A percentile compares a stretch with the other conserved stretches of the same genome.
These are phyloP conservation scores for Yamadazyma nakazawae DNA, from an alignment of 805 yeast genomes.

Conservation along the genomic window DNA sequence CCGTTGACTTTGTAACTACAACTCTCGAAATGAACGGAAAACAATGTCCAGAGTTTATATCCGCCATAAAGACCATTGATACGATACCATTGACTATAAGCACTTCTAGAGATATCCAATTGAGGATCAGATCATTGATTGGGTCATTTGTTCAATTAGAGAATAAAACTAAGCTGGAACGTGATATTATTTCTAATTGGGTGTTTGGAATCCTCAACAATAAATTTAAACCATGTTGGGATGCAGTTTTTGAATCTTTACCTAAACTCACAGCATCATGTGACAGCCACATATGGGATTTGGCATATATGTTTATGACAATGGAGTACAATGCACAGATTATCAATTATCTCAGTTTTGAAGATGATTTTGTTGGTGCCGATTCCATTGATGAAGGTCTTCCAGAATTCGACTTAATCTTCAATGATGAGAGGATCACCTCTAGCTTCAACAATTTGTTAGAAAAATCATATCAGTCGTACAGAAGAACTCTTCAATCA, in stretches of 20 bases:
- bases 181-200: constrained; percentile 31
- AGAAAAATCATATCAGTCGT: constrained; percentile 23
- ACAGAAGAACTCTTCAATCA: constrained; percentile 30
- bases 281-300: constrained; percentile 53
- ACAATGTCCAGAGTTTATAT: constrained; percentile 40
- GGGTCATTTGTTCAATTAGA: constrained; percentile 29
- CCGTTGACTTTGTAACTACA: constrained; percentile 47
- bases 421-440: constrained; percentile 44
- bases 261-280: constrained; percentile 34
- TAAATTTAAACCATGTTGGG: constrained; percentile 84
- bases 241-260: constrained; percentile 62
- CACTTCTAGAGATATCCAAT: constrained; percentile 69
- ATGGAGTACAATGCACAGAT: constrained; percentile 20
- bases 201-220: constrained; percentile 64
- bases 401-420: constrained; percentile 22
- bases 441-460: constrained; percentile 34
- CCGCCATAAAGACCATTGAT: constrained; percentile 59
- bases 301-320: constrained; percentile 27
- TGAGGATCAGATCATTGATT: constrained; percentile 62
- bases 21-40: constrained; percentile 18
- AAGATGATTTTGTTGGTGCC: not conserved
- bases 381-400: not conserved
- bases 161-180: constrained; percentile 15
- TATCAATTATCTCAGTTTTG: constrained; percentile 10
- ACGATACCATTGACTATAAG: constrained; percentile 66